Base-by-base conservation (phyloP, 441 rosid genomes). In the Pelargonium myrrhifolium region DNA sequence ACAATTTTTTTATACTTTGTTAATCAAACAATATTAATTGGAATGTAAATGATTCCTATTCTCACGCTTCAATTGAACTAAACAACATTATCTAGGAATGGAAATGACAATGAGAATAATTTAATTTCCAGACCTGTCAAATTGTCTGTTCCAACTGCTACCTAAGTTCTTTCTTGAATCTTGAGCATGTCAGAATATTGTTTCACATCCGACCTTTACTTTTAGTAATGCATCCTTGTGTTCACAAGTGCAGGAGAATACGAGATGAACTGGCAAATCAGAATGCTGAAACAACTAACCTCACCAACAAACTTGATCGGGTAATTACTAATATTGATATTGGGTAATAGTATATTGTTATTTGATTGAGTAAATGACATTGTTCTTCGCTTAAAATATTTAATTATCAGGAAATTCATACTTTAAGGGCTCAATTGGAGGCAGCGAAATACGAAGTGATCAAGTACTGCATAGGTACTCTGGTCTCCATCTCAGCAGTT, bases 301-400 rank as follows among this genome's bases (percentile, higher is more conserved):
- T 87, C 17, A 87, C 88, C 21, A 87, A 77, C 82, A 87, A 82
- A 63, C 87, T 87, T 17, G 93, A 87, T 71, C 83, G 87, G 72
- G 93, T 82, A 14, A 70, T 80, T 68, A 7, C 8, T 14, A 2
- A 2, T 9, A 35, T 18, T 31, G 35, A 4, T 58, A 6, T 40
- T 62, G 35, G 35, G 20, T 3, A 3, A 14, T 63, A 7, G 22
- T 66, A 49, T 31, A 31, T 64, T 20, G 37, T 11, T 24, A 2
- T 4, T 69, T 65, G 11, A 60, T 56, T 47, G 31, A 42, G 21
- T 0, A 20, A 31, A 8, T 51, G 22, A 35, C 15, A 64, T 60
- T 49, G n/a, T 18, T 28, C 24, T 65, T 40, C n/a, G 3, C 2
- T 24, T 22, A 9, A 11, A 21, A 39, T 66, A 22, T 61, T 45